A percentile compares a stretch with the other conserved stretches of the same genome.
Evolutionary conservation across 2,329 filamentous ascomycete genomes (phyloP).

Genomic region (Botrytis fragariae): DNA sequence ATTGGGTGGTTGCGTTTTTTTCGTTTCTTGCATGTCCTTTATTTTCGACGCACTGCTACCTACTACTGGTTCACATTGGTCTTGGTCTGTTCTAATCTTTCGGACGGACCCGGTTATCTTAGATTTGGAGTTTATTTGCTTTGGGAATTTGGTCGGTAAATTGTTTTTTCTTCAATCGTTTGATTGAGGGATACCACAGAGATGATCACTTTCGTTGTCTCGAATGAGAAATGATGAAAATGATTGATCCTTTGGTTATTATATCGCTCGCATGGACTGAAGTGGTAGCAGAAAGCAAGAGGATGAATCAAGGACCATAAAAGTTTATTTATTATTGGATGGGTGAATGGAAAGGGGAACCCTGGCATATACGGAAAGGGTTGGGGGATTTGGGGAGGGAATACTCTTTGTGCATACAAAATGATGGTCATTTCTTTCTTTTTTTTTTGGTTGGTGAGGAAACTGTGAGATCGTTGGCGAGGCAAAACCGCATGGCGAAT

Average conservation of each 20-base stretch:
- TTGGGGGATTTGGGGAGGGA: not conserved
- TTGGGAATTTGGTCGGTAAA: not conserved
- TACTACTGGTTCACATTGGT: conserved; percentile 6
- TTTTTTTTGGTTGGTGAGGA: not conserved
- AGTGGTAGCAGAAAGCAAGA: conserved; percentile 4
- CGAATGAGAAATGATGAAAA: not conserved
- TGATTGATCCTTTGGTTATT: conserved; percentile 4
- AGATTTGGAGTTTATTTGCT: conserved; percentile 13
- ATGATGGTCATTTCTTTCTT: conserved; percentile 9
- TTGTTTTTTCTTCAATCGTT: not conserved
- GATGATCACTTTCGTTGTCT: not conserved
- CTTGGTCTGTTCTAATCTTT: conserved; percentile 13
- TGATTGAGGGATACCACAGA: not conserved
- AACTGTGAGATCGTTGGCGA: not conserved
- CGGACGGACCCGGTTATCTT: conserved; percentile 2
- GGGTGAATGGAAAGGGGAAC: not conserved
- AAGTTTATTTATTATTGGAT: conserved; percentile 11
- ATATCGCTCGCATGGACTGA: not conserved
- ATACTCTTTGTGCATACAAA: conserved; percentile 14
- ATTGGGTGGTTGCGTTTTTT: conserved; percentile 4
- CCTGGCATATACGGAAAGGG: conserved; percentile 12
- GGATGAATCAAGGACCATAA: conserved; percentile 5
- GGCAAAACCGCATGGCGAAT: not conserved
- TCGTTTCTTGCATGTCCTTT: conserved; percentile 12
- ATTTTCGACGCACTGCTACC: not conserved